Conservation (phyloP, 192 early-diverging fungal genomes). For the Coemansia sp. region DNA sequence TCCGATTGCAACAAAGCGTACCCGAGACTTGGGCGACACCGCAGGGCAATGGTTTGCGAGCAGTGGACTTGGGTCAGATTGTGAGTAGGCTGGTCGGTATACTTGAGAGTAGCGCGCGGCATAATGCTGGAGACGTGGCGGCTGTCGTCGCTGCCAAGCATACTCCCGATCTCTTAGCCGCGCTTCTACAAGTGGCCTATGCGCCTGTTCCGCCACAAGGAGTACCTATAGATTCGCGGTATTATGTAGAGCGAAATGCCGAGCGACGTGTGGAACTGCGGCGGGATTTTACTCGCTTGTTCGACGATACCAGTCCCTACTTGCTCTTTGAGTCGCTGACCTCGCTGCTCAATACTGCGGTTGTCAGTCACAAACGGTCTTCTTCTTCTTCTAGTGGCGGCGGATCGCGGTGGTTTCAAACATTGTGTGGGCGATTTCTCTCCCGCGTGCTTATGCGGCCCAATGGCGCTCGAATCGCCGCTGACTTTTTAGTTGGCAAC, state of each 20-base stretch:
- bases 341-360: constrained; percentile 62
- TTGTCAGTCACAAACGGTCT: constrained; percentile 33
- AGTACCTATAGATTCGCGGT: constrained; percentile 14
- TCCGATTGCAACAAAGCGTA: constrained; percentile 15
- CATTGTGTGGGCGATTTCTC: constrained; percentile 69
- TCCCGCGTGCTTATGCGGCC: constrained; percentile 70
- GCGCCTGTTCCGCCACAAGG: constrained; percentile 50
- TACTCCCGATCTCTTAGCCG: constrained; percentile 69
- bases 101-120: constrained; percentile 11
- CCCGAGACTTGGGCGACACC: background rate
- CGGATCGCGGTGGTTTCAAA: constrained; percentile 65
- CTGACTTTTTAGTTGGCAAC: constrained; percentile 71
- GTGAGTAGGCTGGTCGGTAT: constrained; percentile 18
- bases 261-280: constrained; percentile 25
- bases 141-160: constrained; percentile 62
- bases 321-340: constrained; percentile 71
- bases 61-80: background rate
- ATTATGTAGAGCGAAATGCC: constrained; percentile 46
- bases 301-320: constrained; percentile 59
- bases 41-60: background rate
- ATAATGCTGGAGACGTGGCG: constrained; percentile 62
- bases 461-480: constrained; percentile 63
- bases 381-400: background rate
- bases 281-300: constrained; percentile 42
- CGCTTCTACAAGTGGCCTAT: constrained; percentile 71